Conservation (phyloP, 2,329 filamentous ascomycete species). For the Blumeria graminis region DNA sequence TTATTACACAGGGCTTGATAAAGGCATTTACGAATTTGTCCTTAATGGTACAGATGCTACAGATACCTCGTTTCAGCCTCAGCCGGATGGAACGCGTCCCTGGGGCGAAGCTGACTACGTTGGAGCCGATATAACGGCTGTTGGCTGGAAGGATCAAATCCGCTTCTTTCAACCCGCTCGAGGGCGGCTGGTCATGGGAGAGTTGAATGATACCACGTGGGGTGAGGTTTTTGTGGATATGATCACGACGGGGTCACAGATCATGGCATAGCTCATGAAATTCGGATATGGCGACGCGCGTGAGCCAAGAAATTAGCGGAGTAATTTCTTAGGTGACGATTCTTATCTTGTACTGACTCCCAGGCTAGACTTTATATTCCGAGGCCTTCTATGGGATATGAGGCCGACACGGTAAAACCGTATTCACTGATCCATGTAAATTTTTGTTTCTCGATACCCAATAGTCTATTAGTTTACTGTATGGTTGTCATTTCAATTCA, state of each 20-base stretch:
- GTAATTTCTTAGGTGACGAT: no score
- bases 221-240: conserved; percentile 5
- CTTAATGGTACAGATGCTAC: conserved; percentile 4
- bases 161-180: conserved; percentile 6
- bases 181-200: conserved; percentile 5
- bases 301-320: no score
- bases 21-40: conserved; percentile 8
- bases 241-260: not conserved
- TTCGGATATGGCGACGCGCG: no score
- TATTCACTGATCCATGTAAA: no score
- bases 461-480: no score
- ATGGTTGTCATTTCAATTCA: no score
- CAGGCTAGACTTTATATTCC: no score
- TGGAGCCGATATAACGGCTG: conserved; percentile 7
- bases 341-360: no score
- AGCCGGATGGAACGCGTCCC: conserved; percentile 5
- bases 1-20: conserved; percentile 9
- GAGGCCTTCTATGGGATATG: no score
- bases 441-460: no score
- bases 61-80: conserved; percentile 4
- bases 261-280: not conserved
- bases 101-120: conserved; percentile 8
- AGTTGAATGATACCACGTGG: conserved; percentile 6
- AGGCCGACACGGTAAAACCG: no score
- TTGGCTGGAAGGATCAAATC: conserved; percentile 7